These are phyloP conservation scores for Sarcomyxa edulis DNA, from an alignment of 768 basidiomycete species.

Conservation along the genomic window DNA sequence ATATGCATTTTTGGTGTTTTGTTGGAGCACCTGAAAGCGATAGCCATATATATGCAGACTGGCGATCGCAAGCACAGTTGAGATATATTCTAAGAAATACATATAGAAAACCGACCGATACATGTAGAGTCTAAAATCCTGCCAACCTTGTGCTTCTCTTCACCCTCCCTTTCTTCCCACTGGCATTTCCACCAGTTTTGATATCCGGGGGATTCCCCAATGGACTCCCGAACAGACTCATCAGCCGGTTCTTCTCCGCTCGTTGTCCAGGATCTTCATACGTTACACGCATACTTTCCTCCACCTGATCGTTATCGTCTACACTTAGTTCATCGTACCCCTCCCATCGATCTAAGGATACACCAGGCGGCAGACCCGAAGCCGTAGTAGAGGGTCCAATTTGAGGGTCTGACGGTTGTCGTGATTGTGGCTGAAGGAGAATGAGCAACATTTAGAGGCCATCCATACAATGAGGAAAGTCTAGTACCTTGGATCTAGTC, in stretches of 20 bases:
- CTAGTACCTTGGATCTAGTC: constrained; percentile 24
- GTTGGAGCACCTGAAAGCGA: too few species aligned
- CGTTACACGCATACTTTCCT: constrained; percentile 50
- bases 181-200: constrained; percentile 4
- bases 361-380: constrained; percentile 14
- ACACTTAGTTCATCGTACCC: constrained; percentile 23
- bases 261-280: constrained; percentile 67
- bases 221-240: constrained; percentile 39
- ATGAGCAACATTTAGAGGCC: neutral
- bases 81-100: too few species aligned
- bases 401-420: constrained; percentile 30
- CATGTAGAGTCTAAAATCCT: too few species aligned
- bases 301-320: constrained; percentile 19
- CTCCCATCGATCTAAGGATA: constrained; percentile 19
- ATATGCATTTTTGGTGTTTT: too few species aligned
- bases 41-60: too few species aligned
- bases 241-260: constrained; percentile 51
- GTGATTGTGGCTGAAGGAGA: constrained; percentile 26
- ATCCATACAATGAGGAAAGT: constrained; percentile 3
- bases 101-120: too few species aligned
- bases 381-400: constrained; percentile 12
- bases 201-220: constrained; percentile 4
- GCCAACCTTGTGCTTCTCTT: constrained; percentile 19
- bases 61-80: too few species aligned
- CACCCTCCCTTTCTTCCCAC: constrained; percentile 6